A percentile compares a stretch with the other conserved stretches of the same genome.
Conservation (phyloP, 176 grass and related monocot genomes). For the Cenchrus americanus region DNA sequence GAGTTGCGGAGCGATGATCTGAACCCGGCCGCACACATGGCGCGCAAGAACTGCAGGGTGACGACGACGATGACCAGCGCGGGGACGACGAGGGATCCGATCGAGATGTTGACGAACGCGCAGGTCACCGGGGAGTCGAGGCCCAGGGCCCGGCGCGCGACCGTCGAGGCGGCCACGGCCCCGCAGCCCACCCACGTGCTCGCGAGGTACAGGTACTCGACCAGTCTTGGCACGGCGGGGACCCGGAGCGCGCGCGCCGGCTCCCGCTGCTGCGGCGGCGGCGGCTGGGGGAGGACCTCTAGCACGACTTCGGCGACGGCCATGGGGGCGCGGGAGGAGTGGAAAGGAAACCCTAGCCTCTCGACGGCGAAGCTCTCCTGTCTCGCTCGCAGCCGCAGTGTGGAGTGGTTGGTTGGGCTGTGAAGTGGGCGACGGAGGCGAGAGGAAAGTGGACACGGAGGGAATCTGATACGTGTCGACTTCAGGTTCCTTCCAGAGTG, state of each 20-base stretch:
- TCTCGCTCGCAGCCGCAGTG: too few species aligned
- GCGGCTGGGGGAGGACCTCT: background rate
- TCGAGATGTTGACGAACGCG: background rate
- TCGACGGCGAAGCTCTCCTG: too few species aligned
- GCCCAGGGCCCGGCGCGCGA: background rate
- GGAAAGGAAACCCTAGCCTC: background rate
- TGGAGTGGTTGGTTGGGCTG: too few species aligned
- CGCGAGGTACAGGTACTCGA: background rate
- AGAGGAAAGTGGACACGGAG: too few species aligned
- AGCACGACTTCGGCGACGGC: conserved; percentile 12
- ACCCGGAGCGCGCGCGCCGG: background rate
- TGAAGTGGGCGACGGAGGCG: too few species aligned
- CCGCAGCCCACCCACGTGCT: background rate
- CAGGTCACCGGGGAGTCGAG: background rate
- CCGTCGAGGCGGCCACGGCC: background rate
- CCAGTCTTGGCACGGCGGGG: background rate
- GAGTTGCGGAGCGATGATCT: background rate
- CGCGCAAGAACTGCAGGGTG: background rate
- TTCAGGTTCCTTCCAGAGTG: too few species aligned
- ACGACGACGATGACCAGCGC: background rate
- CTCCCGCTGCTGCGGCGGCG: background rate
- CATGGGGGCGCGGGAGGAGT: background rate
- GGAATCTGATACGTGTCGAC: too few species aligned
- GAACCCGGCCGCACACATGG: background rate
- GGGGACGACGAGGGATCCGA: background rate